These are phyloP conservation scores for Arachis stenosperma DNA, from an alignment of 306 rosid species.

Conservation along the genomic window DNA sequence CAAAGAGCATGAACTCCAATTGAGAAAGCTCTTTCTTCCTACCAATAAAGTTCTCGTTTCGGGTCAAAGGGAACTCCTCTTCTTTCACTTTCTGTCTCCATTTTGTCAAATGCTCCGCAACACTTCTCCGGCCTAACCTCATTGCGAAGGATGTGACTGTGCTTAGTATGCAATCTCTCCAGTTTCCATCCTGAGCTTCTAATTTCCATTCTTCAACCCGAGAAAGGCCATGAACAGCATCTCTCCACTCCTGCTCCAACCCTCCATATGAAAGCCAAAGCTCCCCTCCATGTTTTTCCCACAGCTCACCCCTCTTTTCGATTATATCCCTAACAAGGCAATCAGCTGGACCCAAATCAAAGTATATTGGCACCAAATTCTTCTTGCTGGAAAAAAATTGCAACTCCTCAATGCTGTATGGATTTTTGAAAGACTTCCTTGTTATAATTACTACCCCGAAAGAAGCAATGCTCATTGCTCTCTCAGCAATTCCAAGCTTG, in stretches of 20 bases:
- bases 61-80: slow-evolving; percentile 80
- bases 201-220: slow-evolving; percentile 87
- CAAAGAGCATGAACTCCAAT: slow-evolving; percentile 83
- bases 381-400: slow-evolving; percentile 72
- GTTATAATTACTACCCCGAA: slow-evolving; percentile 81
- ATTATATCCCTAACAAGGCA: slow-evolving; percentile 90
- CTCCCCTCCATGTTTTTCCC: slow-evolving; percentile 90
- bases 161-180: slow-evolving; percentile 88
- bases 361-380: slow-evolving; percentile 88
- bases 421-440: slow-evolving; percentile 84
- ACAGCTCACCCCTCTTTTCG: slow-evolving; percentile 89
- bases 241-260: slow-evolving; percentile 87
- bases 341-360: slow-evolving; percentile 79
- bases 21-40: slow-evolving; percentile 85
- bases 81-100: slow-evolving; percentile 80
- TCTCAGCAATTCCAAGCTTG: slow-evolving; percentile 72
- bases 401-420: slow-evolving; percentile 83
- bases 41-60: slow-evolving; percentile 78
- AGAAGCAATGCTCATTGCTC: slow-evolving; percentile 87
- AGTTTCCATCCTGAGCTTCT: slow-evolving; percentile 85
- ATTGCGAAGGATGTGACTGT: slow-evolving; percentile 67
- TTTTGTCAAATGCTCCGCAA: slow-evolving; percentile 71
- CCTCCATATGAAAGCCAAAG: slow-evolving; percentile 89
- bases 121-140: slow-evolving; percentile 86
- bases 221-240: slow-evolving; percentile 75